Evolutionary conservation across 441 rosid species (phyloP).

Genomic region (Dalechampia spathulata): DNA sequence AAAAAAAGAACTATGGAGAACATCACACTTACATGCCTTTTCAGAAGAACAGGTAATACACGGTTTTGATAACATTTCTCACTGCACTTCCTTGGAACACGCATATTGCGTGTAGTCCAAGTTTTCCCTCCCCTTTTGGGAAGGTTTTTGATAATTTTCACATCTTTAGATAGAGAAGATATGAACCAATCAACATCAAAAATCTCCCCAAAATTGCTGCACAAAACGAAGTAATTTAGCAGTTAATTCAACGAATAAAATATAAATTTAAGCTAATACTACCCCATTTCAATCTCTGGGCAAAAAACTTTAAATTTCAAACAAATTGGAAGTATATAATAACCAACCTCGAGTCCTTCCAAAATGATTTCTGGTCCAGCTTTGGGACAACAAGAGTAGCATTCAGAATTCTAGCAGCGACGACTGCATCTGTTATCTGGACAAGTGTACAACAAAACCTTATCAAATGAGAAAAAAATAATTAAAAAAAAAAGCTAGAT

Average conservation of each 20-base stretch:
- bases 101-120: slow-evolving; percentile 58
- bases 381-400: slow-evolving; percentile 95
- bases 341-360: slow-evolving; percentile 93
- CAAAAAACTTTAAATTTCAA: no score
- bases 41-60: slow-evolving; percentile 78
- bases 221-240: not conserved
- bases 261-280: no score
- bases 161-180: slow-evolving; percentile 68
- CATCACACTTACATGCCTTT: slow-evolving; percentile 93
- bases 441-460: slow-evolving; percentile 15
- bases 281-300: no score
- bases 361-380: slow-evolving; percentile 92
- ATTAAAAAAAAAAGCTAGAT: no score
- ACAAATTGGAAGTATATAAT: no score
- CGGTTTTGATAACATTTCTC: slow-evolving; percentile 78
- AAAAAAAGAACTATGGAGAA: slow-evolving; percentile 16
- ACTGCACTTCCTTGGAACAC: slow-evolving; percentile 88
- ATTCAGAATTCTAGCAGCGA: slow-evolving; percentile 88
- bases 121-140: slow-evolving; percentile 59
- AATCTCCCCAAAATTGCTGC: slow-evolving; percentile 79
- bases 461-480: no score
- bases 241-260: slow-evolving; percentile 14
- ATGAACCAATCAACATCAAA: slow-evolving; percentile 78
- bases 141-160: slow-evolving; percentile 67
- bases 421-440: slow-evolving; percentile 96